Evolutionary conservation across 1,284 basidiomycete species (phyloP), one percentile per base, ranked within the genome.

Genomic region (Schizophyllum amplum): DNA sequence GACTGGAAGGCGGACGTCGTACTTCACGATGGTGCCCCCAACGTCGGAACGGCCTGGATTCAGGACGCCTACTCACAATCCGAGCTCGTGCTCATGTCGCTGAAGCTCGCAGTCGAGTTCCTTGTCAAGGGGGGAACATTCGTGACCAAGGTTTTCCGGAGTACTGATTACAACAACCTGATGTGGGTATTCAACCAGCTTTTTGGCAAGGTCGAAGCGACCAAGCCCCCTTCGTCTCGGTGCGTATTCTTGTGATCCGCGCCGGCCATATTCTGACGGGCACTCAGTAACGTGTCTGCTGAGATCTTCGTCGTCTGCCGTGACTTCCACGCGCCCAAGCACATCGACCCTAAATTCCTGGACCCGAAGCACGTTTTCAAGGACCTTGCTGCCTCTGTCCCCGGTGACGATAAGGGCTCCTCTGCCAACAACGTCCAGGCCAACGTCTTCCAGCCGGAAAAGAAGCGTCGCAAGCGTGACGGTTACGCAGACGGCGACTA

Each of bases 1-100:
- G 95, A 98, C 71, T 99, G 97, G 96, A 97, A 95, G 73, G 97
- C 97, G n/a, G 97, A 99, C 70, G 84, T 99, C 56, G 95, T 99
- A n/a, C 82, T 99, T 56, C 97, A 99, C 72, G 97, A 99, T 73
- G 97, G 97, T 79, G 97, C 97, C 48, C 97, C 97, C 48, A 99
- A 99, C 71, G 97, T 99, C 71, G 97, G 97, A 80, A 92, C 94
- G 24, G 97, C 97, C 13, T 99, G 97, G 97, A 85, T 99, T 59
- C 97, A 99, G 72, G 97, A 99, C 74, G 97, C 97, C 1, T 99
- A 96, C 76, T 87, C 87, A 60, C 97, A 99, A 70, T 93, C 93
- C 52, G 97, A 99, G 72, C 87, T 99, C 59, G 96, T 98, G 57
- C 81, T 99, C 59, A 95, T 93, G 83, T 92, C 90, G 69, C 77